Evolutionary conservation across 805 yeast species (phyloP), one percentile per base, ranked within the genome.

Genomic region (Debaryomyces prosopidis): DNA sequence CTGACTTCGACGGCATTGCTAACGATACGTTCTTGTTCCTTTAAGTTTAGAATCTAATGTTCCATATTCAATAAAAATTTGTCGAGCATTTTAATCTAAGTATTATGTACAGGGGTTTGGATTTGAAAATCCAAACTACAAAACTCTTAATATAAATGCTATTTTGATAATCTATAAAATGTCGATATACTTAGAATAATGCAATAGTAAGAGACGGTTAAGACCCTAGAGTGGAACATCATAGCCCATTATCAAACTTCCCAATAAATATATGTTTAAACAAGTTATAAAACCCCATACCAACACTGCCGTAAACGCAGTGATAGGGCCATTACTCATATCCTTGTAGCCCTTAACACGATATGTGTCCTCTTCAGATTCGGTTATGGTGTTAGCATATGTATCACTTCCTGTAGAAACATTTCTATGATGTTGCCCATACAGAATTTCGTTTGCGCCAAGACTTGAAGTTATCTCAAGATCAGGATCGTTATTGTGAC

Each of bases 221-320:
- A 12, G 12, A 17, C n/a, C 17, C 40, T 51, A 61, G 26, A 60
- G 45, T 12, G 64, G 65, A 11, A 60, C 63, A 44, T 62, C 68
- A 37, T 59, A 62, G 4, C 66, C 68, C 42, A 63, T 44, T 2
- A 59, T 17, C 52, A 59, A 48, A 40, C 64, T 61, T 23, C 66
- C 70, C 12, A 89, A 79, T 55, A 89, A 71, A 68, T 85, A 89
- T 47, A 84, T 68, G 58, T 89, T 89, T 57, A 89, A 75, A 19
- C 81, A 70, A 6, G 90, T 80, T 17, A 89, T 87, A 18, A 82
- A 73, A 0, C 78, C 78, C 89, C 96, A 89, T 11, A 86, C 78
- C 19, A 76, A 46, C 10, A 82, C 58, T 2, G 94, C 88, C 1
- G 71, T 39, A 36, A 73, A 60, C 3, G 86, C 70, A 37, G 86